A percentile compares a stretch with the other conserved stretches of the same genome.
These are phyloP conservation scores for Clohesyomyces aquaticus DNA, from an alignment of 495 filamentous ascomycete genomes.

Conservation along the genomic window DNA sequence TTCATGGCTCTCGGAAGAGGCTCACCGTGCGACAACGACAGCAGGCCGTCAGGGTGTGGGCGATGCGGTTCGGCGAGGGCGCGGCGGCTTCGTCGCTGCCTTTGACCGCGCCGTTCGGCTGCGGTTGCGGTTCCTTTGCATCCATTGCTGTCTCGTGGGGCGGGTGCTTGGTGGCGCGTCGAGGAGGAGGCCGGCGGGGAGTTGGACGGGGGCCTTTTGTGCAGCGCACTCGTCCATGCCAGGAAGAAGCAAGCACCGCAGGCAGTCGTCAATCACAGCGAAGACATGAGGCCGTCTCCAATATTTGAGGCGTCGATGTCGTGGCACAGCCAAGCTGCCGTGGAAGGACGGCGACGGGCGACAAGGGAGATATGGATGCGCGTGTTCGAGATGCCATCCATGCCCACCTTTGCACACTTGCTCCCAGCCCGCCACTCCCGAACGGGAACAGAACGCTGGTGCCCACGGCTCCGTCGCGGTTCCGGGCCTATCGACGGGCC, in stretches of 20 bases:
- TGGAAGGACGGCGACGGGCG: neutral
- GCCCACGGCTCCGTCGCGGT: neutral
- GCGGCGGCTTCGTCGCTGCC: conserved; percentile 49
- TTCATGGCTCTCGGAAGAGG: no score
- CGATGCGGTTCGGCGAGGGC: conserved; percentile 52
- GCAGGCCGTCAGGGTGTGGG: conserved; percentile 73
- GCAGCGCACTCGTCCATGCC: conserved; percentile 28
- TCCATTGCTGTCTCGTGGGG: conserved; percentile 23
- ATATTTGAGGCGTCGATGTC: neutral
- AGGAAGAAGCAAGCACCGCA: conserved; percentile 10
- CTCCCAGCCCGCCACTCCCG: no score
- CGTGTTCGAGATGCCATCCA: no score
- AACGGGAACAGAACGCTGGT: neutral
- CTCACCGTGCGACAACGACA: conserved; percentile 83
- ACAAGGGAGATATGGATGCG: neutral
- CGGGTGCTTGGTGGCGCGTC: neutral
- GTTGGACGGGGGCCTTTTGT: conserved; percentile 15
- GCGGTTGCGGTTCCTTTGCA: neutral
- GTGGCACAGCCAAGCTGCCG: conserved; percentile 31
- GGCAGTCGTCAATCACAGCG: neutral
- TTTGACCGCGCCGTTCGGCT: conserved; percentile 12
- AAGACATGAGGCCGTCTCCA: neutral
- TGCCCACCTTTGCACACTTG: no score
- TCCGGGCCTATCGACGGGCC: neutral
- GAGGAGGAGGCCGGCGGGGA: conserved; percentile 8